Conservation (phyloP, 2,329 filamentous ascomycete genomes). For the Aspergillus quadrilineatus region DNA sequence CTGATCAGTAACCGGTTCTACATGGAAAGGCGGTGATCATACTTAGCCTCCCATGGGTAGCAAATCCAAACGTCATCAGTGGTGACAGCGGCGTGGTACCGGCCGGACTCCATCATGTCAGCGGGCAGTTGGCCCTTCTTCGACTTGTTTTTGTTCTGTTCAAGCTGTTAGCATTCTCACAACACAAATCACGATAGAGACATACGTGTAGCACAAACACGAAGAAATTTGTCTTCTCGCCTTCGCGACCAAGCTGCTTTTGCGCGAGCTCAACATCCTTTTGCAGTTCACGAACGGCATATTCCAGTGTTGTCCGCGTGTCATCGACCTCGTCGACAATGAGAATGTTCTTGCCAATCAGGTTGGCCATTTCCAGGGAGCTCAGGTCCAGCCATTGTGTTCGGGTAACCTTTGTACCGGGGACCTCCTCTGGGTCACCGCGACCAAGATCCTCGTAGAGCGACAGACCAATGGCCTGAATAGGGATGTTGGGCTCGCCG, state of each 20-base stretch:
- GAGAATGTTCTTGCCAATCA: slow-evolving; percentile 86
- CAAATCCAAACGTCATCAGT: slow-evolving; percentile 97
- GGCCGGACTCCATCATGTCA: slow-evolving; percentile 69
- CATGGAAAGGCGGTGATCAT: slow-evolving; percentile 31
- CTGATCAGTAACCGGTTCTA: slow-evolving; percentile 22
- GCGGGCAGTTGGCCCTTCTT: slow-evolving; percentile 87
- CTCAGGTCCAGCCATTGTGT: slow-evolving; percentile 97
- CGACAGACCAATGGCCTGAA: slow-evolving; percentile 97
- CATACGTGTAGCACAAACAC: slow-evolving; percentile 92
- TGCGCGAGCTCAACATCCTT: slow-evolving; percentile 88
- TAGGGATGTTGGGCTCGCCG: slow-evolving; percentile 89
- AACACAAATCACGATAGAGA: slow-evolving; percentile 20
- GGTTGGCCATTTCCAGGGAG: slow-evolving; percentile 79
- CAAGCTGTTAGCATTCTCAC: background rate
- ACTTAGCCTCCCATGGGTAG: slow-evolving; percentile 95
- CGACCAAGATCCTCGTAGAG: slow-evolving; percentile 83
- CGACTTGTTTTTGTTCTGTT: slow-evolving; percentile 89
- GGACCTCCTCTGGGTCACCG: slow-evolving; percentile 66
- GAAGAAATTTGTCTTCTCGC: slow-evolving; percentile 79
- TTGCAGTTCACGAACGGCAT: slow-evolving; percentile 86
- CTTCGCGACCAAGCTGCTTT: slow-evolving; percentile 65
- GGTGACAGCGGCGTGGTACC: slow-evolving; percentile 83
- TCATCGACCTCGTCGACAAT: slow-evolving; percentile 97
- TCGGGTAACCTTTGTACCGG: slow-evolving; percentile 90
- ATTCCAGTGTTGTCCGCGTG: slow-evolving; percentile 89